Evolutionary conservation across 2,329 filamentous ascomycete genomes (phyloP), one percentile per base, ranked within the genome.

Genomic region (Aspergillus sp.): DNA sequence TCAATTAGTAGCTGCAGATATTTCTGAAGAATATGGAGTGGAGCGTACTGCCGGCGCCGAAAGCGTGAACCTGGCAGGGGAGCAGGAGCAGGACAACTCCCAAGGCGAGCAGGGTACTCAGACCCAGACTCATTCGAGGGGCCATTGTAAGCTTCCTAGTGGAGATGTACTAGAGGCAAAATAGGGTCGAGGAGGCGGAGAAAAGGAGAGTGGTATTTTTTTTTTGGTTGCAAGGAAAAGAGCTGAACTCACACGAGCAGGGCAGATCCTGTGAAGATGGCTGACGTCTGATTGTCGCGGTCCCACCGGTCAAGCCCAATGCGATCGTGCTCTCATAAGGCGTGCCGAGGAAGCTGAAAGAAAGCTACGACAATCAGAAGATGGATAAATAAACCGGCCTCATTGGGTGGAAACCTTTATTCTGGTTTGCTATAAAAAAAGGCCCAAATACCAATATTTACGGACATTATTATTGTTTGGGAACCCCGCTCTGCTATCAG

Each of bases 31-130:
- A 21, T 19, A 56, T 9, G 41, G 21, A 52, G 14, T 17, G 41
- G 23, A 39, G 70, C 73, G 54, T 72, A 78, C 75, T 79, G 49
- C 77, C 77, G 58, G 77, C 77, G 55, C 77, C 77, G 59, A 79
- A 79, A 19, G 76, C 77, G 58, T 77, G 70, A 15, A 71, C 75
- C 56, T 73, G 72, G 5, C 71, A 60, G 25, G 72, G 71, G 23
- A 76, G 71, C 6, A 78, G 40, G 27, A 77, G 60, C 15, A 78
- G 58, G 21, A 76, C 59, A 17, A 79, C 60, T 25, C 71, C 67
- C 51, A 77, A 50, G 39, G 70, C 61, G 45, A 79, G 66, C 39
- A 77, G 60, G 50, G 69, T 62, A 57, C 69, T 67, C 46, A 68
- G 64, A 66, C 70, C 68, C 62, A 63, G 58, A 40, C 61, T 65